These are phyloP conservation scores for Leishmania guyanensis DNA, from an alignment of 208 protist genomes.

Conservation along the genomic window DNA sequence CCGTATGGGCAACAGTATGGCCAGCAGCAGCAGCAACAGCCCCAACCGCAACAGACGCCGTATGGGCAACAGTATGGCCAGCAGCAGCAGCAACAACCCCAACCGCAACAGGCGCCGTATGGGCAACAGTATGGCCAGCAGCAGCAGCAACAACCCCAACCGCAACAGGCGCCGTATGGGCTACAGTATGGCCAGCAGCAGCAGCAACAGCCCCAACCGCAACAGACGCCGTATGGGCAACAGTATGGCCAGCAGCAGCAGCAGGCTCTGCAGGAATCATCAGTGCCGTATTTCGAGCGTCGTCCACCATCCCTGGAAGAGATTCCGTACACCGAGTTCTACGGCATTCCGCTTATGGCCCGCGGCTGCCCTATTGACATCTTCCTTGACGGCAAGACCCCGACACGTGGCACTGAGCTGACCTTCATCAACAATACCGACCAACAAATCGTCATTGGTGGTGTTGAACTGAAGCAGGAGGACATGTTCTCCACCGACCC, in stretches of 20 bases:
- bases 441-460: constrained; percentile 69
- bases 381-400: constrained; percentile 81
- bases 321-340: constrained; percentile 71
- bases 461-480: constrained; percentile 86
- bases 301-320: constrained; percentile 71
- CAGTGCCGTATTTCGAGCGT: constrained; percentile 72
- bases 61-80: constrained; percentile 16
- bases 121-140: constrained; percentile 32
- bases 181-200: constrained; percentile 11
- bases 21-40: constrained; percentile 16
- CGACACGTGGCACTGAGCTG: constrained; percentile 85
- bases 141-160: constrained; percentile 29
- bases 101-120: constrained; percentile 20
- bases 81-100: constrained; percentile 20
- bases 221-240: constrained; percentile 24
- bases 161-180: constrained; percentile 12
- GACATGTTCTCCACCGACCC: constrained; percentile 76
- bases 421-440: constrained; percentile 82
- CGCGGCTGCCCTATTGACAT: constrained; percentile 85
- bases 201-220: constrained; percentile 13
- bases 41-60: constrained; percentile 15
- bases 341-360: constrained; percentile 59
- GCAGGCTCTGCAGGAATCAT: constrained; percentile 37
- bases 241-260: constrained; percentile 39
- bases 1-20: constrained; percentile 16